These are phyloP conservation scores for Fusarium musae DNA, from an alignment of 2,329 filamentous ascomycete genomes.

Conservation along the genomic window DNA sequence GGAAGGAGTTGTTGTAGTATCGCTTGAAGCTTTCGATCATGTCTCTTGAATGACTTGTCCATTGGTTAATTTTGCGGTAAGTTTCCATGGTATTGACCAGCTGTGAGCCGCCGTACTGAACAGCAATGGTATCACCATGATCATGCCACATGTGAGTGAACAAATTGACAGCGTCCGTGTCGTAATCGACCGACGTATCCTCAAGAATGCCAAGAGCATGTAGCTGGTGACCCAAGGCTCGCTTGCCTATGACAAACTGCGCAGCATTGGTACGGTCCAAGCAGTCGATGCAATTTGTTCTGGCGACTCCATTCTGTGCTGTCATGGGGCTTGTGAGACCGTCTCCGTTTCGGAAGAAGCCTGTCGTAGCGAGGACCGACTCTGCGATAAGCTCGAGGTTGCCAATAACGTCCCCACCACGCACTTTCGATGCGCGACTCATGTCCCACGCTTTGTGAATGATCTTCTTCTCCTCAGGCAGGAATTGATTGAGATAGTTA, in stretches of 20 bases:
- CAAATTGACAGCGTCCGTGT: conserved; percentile 94
- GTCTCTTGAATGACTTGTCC: conserved; percentile 95
- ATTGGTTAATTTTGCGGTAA: conserved; percentile 98
- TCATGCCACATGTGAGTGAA: conserved; percentile 99
- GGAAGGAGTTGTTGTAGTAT: conserved; percentile 98
- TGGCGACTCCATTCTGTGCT: conserved; percentile 90
- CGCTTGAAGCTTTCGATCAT: conserved; percentile 99
- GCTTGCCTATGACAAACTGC: conserved; percentile 97
- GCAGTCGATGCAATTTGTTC: conserved; percentile 98
- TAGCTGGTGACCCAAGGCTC: conserved; percentile 90
- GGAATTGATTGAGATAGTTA: conserved; percentile 92
- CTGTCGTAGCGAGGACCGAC: conserved; percentile 84
- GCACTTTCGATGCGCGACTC: conserved; percentile 92
- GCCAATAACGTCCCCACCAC: conserved; percentile 93
- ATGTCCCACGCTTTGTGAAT: conserved; percentile 98
- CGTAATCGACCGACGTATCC: conserved; percentile 84
- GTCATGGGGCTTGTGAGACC: conserved; percentile 69
- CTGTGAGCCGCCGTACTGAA: conserved; percentile 97
- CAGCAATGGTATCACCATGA: conserved; percentile 96
- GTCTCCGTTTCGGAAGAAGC: conserved; percentile 95
- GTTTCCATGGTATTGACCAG: conserved; percentile 99
- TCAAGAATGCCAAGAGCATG: conserved; percentile 90
- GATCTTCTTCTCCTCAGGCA: conserved; percentile 86
- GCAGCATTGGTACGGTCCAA: conserved; percentile 96
- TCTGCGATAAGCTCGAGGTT: conserved; percentile 91